Evolutionary conservation across 768 basidiomycete genomes (phyloP), one percentile per base, ranked within the genome.

Genomic region (Amanita molliuscula): DNA sequence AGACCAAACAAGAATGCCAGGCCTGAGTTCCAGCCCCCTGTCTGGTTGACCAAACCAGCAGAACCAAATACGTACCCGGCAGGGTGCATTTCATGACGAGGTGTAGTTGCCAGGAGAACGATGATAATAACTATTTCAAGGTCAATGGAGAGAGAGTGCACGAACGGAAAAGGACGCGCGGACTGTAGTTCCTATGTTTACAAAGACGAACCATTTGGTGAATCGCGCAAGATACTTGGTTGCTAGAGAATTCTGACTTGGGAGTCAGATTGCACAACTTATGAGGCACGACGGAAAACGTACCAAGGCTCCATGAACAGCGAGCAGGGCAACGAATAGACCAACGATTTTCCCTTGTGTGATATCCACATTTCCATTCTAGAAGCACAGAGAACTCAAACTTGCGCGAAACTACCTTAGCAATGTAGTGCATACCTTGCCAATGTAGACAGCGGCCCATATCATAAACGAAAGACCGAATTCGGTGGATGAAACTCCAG

Each of bases 1-100:
- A 93, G 65, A 21, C 90, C 91, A 56, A 95, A 83, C 18, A 90
- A 68, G 69, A 92, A 91, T 0, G 88, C 82, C 38, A 94, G 69
- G 0, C 90, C 90, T 35, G 74, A 77, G 55, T 80, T 82, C 76
- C 80, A 82, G 52, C 84, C 89, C 25, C 88, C 87, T 0, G 88
- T 84, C 57, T 81, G 77, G 62, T 95, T 95, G 42, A 79, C 66
- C 45, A 88, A 62, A n/a, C 86, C 86, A 3, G 63, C 73, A 21
- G 78, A 72, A 11, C 86, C 87, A 57, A 94, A 95, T 6, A 91
- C 82, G 64, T 90, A 92, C 20, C 60, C 65, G 2, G 87, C 86
- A 25, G 82, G 53, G 60, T 93, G 88, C 88, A 92, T 91, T 52
- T 90, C 81, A 0, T 74, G 68, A 16, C 83, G 74, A 3, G 77